Evolutionary conservation across 768 basidiomycete genomes (phyloP).

Genomic region (Sarcodon sp.): DNA sequence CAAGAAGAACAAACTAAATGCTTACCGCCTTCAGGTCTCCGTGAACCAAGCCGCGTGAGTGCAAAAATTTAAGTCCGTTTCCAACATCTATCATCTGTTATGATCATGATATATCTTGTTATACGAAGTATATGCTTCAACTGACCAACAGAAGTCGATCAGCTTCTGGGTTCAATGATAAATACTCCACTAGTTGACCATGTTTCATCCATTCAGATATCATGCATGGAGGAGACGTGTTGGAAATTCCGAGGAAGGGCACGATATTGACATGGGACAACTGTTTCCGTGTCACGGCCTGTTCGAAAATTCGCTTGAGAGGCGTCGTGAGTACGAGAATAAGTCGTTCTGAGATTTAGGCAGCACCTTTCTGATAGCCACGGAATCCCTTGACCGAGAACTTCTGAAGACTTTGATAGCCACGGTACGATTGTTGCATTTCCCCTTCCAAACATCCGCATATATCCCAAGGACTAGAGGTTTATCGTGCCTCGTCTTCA

Average conservation of each 20-base stretch:
- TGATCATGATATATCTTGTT: no score
- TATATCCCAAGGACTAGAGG: slow-evolving; percentile 3
- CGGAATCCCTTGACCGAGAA: background rate
- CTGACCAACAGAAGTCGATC: background rate
- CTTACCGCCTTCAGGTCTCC: slow-evolving; percentile 3
- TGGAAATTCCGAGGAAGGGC: background rate
- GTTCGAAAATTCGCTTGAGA: background rate
- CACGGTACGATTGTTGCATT: background rate
- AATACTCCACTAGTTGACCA: background rate
- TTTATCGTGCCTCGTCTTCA: background rate
- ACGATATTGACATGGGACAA: background rate
- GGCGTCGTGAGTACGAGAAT: background rate
- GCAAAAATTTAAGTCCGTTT: slow-evolving; percentile 1
- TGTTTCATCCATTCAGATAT: background rate
- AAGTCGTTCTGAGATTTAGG: background rate
- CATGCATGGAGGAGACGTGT: background rate
- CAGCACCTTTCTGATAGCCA: background rate
- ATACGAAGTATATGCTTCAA: no score
- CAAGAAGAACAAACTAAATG: background rate
- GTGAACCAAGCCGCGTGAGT: slow-evolving; percentile 1
- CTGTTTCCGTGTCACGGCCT: no score
- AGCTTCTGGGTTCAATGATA: background rate
- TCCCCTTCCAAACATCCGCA: slow-evolving; percentile 7
- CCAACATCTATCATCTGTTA: background rate
- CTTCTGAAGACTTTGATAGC: slow-evolving; percentile 1